Conservation (phyloP, 2,329 filamentous ascomycete species). For the Paecilomyces variotii region DNA sequence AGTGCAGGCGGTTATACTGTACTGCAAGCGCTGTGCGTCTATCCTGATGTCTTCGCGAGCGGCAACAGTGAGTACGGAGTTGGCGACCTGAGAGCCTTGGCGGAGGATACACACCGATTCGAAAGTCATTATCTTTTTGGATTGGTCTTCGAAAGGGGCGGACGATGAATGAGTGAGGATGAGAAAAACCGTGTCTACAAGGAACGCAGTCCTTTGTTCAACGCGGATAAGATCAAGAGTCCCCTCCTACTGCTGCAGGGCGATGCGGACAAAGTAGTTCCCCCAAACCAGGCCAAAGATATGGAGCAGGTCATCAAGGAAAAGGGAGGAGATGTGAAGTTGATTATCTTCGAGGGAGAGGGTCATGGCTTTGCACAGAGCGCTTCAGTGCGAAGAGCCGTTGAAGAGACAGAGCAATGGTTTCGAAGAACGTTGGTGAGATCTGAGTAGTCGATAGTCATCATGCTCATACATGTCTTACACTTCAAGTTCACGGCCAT, state of each 20-base stretch:
- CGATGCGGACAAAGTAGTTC: slow-evolving; percentile 49
- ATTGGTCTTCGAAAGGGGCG: slow-evolving; percentile 31
- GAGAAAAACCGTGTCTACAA: slow-evolving; percentile 36
- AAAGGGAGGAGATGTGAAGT: not conserved
- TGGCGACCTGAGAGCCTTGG: slow-evolving; percentile 42
- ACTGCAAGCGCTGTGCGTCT: slow-evolving; percentile 41
- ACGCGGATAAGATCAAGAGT: slow-evolving; percentile 41
- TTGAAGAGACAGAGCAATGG: not conserved
- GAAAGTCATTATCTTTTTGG: slow-evolving; percentile 46
- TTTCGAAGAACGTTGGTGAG: not conserved
- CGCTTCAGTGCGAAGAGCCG: not conserved
- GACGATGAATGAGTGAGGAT: slow-evolving; percentile 23
- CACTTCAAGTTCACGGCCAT: not conserved
- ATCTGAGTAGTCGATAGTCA: not conserved
- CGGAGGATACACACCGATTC: slow-evolving; percentile 48
- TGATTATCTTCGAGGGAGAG: not conserved
- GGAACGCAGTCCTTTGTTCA: slow-evolving; percentile 43
- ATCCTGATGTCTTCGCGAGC: slow-evolving; percentile 41
- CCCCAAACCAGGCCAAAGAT: slow-evolving; percentile 47
- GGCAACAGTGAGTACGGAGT: slow-evolving; percentile 47
- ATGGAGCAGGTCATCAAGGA: slow-evolving; percentile 30
- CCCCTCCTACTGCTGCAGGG: slow-evolving; percentile 53
- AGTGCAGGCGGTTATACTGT: slow-evolving; percentile 50
- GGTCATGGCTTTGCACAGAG: not conserved
- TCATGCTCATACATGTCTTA: not conserved